A percentile compares a stretch with the other conserved stretches of the same genome.
phyloP scores from a whole-genome alignment of 768 basidiomycete genomes.

The Leccinellum rugosiceps region DNA sequence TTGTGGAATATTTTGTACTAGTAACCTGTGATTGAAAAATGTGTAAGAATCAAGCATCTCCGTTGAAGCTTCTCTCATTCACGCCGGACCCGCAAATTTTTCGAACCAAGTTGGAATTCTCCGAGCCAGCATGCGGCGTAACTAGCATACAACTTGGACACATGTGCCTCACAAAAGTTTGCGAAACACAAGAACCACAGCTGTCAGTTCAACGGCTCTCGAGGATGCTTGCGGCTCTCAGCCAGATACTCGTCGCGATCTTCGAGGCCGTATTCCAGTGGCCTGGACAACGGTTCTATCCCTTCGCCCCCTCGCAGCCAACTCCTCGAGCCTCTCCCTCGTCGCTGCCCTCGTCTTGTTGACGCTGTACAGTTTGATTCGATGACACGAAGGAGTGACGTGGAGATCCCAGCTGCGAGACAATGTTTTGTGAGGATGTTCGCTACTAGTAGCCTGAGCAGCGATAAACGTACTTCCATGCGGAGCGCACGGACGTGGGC shows the following conservation, averaged over 20 bases:
- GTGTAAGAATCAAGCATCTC: too few relatives aligned
- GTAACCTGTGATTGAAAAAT: too few relatives aligned
- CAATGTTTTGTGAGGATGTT: background rate
- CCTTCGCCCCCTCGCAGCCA: constrained; percentile 36
- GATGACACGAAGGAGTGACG: constrained; percentile 51
- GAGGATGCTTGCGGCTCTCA: constrained; percentile 1
- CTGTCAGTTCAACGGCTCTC: constrained; percentile 5
- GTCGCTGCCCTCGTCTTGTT: constrained; percentile 43
- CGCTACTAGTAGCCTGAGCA: background rate
- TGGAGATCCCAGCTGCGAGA: constrained; percentile 48
- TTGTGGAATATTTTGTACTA: background rate
- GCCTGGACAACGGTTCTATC: constrained; percentile 15
- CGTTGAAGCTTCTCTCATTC: too few relatives aligned
- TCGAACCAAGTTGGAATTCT: too few relatives aligned
- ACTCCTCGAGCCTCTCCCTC: constrained; percentile 38
- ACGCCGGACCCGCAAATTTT: too few relatives aligned
- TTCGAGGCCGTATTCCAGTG: constrained; percentile 10
- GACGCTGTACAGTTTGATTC: constrained; percentile 54
- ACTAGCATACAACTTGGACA: background rate
- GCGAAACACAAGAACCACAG: background rate
- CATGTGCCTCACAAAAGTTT: background rate
- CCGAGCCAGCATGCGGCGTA: too few relatives aligned
- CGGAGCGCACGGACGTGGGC: constrained; percentile 51
- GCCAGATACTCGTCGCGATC: constrained; percentile 4
- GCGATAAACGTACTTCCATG: constrained; percentile 44